phyloP scores from a whole-genome alignment of 2,329 filamentous ascomycete species.

The Neonectria coccinea region DNA sequence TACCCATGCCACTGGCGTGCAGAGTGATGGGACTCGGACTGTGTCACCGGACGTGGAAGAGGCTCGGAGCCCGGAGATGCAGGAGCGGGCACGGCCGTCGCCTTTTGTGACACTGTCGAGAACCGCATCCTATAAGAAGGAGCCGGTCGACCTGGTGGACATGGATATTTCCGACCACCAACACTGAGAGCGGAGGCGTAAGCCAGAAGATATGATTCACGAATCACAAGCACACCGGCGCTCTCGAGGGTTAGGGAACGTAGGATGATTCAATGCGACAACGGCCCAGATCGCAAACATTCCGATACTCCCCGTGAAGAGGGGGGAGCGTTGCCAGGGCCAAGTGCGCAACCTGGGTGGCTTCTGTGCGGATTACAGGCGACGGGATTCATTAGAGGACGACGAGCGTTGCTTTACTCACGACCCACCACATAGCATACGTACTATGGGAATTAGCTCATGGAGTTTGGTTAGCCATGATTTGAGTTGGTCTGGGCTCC shows the following conservation, averaged over 20 bases:
- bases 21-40: conserved; percentile 19
- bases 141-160: conserved; percentile 49
- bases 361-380: background rate
- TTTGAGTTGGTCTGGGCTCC: background rate
- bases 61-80: conserved; percentile 58
- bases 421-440: conserved; percentile 5
- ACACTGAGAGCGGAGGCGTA: conserved; percentile 20
- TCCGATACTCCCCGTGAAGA: background rate
- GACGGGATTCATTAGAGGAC: background rate
- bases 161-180: conserved; percentile 51
- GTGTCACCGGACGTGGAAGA: conserved; percentile 36
- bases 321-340: no score
- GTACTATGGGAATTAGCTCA: background rate
- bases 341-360: background rate
- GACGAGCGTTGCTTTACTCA: conserved; percentile 13
- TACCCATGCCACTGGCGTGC: background rate
- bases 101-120: conserved; percentile 41
- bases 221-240: background rate
- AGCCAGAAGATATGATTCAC: background rate
- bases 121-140: conserved; percentile 39
- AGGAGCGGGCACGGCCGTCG: conserved; percentile 52
- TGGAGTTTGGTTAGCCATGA: background rate
- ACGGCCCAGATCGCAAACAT: background rate
- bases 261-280: background rate
- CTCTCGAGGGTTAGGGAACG: background rate